A percentile compares a stretch with the other conserved stretches of the same genome.
Evolutionary conservation across 2,329 filamentous ascomycete genomes (phyloP).

Genomic region (Aureobasidium sp.): DNA sequence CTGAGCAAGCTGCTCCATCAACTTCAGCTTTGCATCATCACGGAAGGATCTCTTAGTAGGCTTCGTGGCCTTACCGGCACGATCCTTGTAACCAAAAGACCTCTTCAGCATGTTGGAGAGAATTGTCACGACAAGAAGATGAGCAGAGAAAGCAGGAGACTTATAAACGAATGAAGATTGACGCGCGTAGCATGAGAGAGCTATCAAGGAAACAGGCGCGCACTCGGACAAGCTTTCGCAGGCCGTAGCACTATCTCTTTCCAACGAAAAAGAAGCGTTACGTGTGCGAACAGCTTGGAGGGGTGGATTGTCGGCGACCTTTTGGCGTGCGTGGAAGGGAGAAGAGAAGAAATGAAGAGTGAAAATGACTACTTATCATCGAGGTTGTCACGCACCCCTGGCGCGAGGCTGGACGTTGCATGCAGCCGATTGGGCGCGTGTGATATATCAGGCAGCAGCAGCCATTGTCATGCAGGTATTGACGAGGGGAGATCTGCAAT

Average conservation of each 20-base stretch:
- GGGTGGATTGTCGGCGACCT: constrained; percentile 19
- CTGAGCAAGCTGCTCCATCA: constrained; percentile 73
- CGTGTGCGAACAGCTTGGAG: constrained; percentile 15
- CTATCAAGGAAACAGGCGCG: constrained; percentile 3
- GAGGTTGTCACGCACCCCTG: not conserved
- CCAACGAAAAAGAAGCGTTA: constrained; percentile 9
- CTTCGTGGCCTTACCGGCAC: constrained; percentile 82
- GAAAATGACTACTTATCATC: not conserved
- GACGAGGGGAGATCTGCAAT: constrained; percentile 3
- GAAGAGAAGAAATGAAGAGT: not conserved
- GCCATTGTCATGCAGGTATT: constrained; percentile 1
- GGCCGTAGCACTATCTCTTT: constrained; percentile 5
- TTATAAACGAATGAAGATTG: constrained; percentile 16
- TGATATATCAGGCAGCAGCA: constrained; percentile 8
- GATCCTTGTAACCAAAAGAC: constrained; percentile 76
- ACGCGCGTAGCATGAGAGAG: constrained; percentile 15
- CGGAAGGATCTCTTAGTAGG: constrained; percentile 66
- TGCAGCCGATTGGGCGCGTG: constrained; percentile 8
- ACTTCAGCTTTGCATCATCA: constrained; percentile 76
- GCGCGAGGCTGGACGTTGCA: constrained; percentile 10
- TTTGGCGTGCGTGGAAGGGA: constrained; percentile 15
- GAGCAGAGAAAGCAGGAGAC: not conserved
- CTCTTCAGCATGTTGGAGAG: constrained; percentile 75
- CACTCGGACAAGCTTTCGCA: constrained; percentile 17
- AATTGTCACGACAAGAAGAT: constrained; percentile 32